These are phyloP conservation scores for Rutidosis leptorrhynchoides DNA, from an alignment of 129 eudicot genomes.

Conservation along the genomic window DNA sequence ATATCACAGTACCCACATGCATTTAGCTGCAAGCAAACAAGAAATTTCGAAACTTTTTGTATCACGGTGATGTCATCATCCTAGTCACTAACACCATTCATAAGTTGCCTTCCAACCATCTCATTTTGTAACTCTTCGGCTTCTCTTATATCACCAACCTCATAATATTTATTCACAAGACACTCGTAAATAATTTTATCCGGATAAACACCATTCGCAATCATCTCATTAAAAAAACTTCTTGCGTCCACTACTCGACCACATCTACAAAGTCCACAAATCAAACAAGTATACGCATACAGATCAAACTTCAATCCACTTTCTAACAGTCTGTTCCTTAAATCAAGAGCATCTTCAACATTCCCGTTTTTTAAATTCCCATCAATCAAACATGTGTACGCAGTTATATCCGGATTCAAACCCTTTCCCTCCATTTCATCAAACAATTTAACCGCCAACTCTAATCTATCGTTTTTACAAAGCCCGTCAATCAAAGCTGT, in stretches of 20 bases:
- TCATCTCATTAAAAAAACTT: constrained; percentile 60
- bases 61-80: constrained; percentile 18
- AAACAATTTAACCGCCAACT: constrained; percentile 54
- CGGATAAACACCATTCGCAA: constrained; percentile 54
- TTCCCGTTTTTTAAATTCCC: constrained; percentile 70
- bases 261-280: constrained; percentile 60
- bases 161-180: constrained; percentile 60
- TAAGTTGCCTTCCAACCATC: constrained; percentile 48
- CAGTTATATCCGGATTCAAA: constrained; percentile 55
- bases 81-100: constrained; percentile 31
- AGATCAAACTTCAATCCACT: constrained; percentile 71
- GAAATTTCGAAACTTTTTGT: background rate
- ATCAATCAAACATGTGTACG: constrained; percentile 72
- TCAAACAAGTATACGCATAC: constrained; percentile 64
- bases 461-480: constrained; percentile 53
- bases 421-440: constrained; percentile 66
- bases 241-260: constrained; percentile 55
- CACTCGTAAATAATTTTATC: constrained; percentile 69
- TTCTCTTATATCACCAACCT: constrained; percentile 58
- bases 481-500: constrained; percentile 76
- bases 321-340: constrained; percentile 45
- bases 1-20: constrained; percentile 9
- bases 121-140: constrained; percentile 57
- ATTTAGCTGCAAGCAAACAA: constrained; percentile 17
- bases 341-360: constrained; percentile 61